These are phyloP conservation scores for Polyporus tsugae DNA, from an alignment of 1,284 basidiomycete genomes.

Conservation along the genomic window DNA sequence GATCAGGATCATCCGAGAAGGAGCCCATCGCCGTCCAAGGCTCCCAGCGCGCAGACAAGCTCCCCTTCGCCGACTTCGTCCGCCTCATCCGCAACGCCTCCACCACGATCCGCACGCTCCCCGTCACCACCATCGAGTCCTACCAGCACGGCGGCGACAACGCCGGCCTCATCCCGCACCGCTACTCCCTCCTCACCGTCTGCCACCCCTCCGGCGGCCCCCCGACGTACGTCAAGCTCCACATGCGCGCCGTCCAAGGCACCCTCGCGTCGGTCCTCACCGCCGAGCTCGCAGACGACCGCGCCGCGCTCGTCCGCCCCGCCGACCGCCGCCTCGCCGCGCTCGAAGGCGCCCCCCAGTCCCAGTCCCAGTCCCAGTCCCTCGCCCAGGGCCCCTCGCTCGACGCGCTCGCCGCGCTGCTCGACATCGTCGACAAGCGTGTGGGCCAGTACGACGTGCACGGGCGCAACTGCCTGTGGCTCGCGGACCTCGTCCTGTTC, in stretches of 20 bases:
- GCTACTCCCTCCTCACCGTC: slow-evolving; percentile 7
- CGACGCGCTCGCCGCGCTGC: slow-evolving; percentile 13
- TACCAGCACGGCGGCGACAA: not conserved
- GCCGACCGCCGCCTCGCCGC: not conserved
- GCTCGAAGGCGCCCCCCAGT: not conserved
- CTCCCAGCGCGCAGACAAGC: not conserved
- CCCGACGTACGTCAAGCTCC: slow-evolving; percentile 13
- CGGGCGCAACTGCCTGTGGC: slow-evolving; percentile 19
- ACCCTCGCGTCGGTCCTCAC: not conserved
- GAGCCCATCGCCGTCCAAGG: not conserved
- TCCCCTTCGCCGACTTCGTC: slow-evolving; percentile 3
- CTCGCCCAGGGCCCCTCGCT: slow-evolving; percentile 9
- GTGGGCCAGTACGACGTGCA: slow-evolving; percentile 2
- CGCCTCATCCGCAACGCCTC: not conserved
- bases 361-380: not conserved
- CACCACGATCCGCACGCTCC: not conserved
- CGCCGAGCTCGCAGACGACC: slow-evolving; percentile 1
- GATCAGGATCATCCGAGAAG: not conserved
- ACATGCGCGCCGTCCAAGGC: not conserved
- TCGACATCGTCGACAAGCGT: slow-evolving; percentile 6
- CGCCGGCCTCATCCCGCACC: slow-evolving; percentile 8
- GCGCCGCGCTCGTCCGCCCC: not conserved
- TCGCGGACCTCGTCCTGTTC: slow-evolving; percentile 17
- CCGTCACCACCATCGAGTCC: slow-evolving; percentile 3
- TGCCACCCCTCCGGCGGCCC: not conserved